These are phyloP conservation scores for Mimosa pudica DNA, from an alignment of 306 rosid species.

Conservation along the genomic window DNA sequence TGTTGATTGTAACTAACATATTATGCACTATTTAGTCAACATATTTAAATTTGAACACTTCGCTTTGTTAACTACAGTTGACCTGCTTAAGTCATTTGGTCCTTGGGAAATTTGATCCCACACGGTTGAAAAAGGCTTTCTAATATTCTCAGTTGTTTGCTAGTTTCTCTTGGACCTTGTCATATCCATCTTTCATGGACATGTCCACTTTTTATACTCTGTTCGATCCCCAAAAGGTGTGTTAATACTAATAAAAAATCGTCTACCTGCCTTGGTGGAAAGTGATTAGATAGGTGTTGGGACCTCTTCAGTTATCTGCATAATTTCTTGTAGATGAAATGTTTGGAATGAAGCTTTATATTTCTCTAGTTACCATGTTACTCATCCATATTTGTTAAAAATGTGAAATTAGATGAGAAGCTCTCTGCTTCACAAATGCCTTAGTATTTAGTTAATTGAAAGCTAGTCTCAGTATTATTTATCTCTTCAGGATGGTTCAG, in stretches of 20 bases:
- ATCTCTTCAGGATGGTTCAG: slow-evolving; percentile 74
- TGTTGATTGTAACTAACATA: not conserved
- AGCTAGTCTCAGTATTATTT: slow-evolving; percentile 29
- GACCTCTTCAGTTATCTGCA: not conserved
- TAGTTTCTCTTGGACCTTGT: not conserved
- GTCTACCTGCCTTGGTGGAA: not conserved
- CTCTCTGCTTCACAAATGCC: slow-evolving; percentile 19
- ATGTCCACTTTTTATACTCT: not conserved
- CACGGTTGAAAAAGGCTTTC: not conserved
- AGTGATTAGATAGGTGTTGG: not conserved
- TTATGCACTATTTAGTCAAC: not conserved
- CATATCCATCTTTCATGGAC: not conserved
- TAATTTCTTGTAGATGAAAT: not conserved
- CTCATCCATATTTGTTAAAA: not conserved
- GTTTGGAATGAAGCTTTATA: not conserved
- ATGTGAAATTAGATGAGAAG: not conserved
- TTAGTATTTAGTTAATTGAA: slow-evolving; percentile 20
- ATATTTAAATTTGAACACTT: not conserved
- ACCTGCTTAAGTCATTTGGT: not conserved
- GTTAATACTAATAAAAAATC: not conserved
- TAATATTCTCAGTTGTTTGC: not conserved
- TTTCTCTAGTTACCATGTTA: not conserved
- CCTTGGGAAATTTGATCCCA: not conserved
- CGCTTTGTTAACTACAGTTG: not conserved
- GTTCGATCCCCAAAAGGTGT: too few species aligned